Conservation (phyloP, 768 basidiomycete genomes). For the Agrocybe chaxingu region DNA sequence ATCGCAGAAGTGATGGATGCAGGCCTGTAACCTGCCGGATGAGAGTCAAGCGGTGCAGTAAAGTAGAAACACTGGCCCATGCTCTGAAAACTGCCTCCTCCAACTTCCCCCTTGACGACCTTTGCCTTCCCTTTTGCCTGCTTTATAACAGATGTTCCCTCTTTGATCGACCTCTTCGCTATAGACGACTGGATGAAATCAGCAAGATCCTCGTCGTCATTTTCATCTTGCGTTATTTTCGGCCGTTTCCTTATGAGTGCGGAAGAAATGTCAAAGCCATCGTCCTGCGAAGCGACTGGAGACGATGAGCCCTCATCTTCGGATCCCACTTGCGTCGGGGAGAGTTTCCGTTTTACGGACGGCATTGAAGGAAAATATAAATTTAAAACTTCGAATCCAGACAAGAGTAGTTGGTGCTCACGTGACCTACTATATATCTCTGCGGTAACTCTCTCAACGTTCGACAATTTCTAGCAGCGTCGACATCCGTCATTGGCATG, state of each 20-base stretch:
- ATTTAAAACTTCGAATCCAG: background rate
- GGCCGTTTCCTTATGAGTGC: slow-evolving; percentile 50
- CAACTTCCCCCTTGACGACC: slow-evolving; percentile 70
- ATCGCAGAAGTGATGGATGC: slow-evolving; percentile 77
- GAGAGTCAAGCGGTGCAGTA: background rate
- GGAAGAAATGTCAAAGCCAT: slow-evolving; percentile 59
- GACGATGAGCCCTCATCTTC: slow-evolving; percentile 8
- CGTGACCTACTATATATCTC: too few relatives aligned
- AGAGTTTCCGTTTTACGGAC: slow-evolving; percentile 16
- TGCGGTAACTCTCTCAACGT: too few relatives aligned
- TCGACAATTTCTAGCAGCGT: too few relatives aligned
- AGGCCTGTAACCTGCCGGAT: slow-evolving; percentile 51
- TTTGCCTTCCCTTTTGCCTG: slow-evolving; percentile 73
- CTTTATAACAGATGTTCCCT: slow-evolving; percentile 74
- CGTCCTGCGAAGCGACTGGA: slow-evolving; percentile 21
- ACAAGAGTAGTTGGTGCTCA: too few relatives aligned
- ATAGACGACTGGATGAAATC: slow-evolving; percentile 70
- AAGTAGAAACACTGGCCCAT: slow-evolving; percentile 65
- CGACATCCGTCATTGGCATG: too few relatives aligned
- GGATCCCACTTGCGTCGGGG: background rate
- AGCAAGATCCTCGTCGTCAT: slow-evolving; percentile 59
- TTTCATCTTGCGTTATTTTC: slow-evolving; percentile 29
- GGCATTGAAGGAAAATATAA: slow-evolving; percentile 7
- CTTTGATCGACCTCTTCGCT: slow-evolving; percentile 67
- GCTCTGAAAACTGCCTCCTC: slow-evolving; percentile 94